These are phyloP conservation scores for Pachysolen tannophilus DNA, from an alignment of 805 yeast species.

Conservation along the genomic window DNA sequence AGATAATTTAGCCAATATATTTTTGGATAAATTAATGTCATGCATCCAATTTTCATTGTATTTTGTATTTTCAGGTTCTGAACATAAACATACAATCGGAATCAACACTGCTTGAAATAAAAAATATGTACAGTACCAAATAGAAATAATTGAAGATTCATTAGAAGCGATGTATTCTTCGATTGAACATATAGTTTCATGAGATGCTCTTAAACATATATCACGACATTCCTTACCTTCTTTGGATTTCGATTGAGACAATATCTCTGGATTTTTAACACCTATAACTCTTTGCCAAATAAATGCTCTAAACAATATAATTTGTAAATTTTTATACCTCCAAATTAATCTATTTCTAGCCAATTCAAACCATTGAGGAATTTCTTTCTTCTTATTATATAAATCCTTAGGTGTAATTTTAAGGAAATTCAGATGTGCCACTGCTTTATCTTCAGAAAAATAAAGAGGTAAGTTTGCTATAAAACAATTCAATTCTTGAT, in stretches of 20 bases:
- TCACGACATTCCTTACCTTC: constrained; percentile 42
- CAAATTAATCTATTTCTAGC: constrained; percentile 46
- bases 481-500: constrained; percentile 32
- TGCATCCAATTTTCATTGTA: constrained; percentile 35
- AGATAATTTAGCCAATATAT: constrained; percentile 27
- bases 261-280: constrained; percentile 23
- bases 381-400: constrained; percentile 13
- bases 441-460: constrained; percentile 32
- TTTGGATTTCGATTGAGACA: constrained; percentile 26
- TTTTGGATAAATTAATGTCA: constrained; percentile 34
- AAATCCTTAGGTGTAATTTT: constrained; percentile 15
- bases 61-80: constrained; percentile 36
- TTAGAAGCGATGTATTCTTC: constrained; percentile 25
- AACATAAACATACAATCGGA: constrained; percentile 44
- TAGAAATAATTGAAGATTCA: constrained; percentile 36
- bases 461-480: constrained; percentile 36
- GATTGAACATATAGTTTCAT: constrained; percentile 44
- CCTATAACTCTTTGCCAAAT: constrained; percentile 44
- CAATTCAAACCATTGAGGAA: constrained; percentile 47
- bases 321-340: constrained; percentile 51
- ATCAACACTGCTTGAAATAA: constrained; percentile 56
- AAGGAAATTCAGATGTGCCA: constrained; percentile 18
- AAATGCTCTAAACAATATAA: constrained; percentile 46
- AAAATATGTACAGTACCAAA: constrained; percentile 61
- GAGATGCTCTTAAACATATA: constrained; percentile 43